phyloP scores from a whole-genome alignment of 2,329 filamentous ascomycete species.

The Aspergillus floridensis region DNA sequence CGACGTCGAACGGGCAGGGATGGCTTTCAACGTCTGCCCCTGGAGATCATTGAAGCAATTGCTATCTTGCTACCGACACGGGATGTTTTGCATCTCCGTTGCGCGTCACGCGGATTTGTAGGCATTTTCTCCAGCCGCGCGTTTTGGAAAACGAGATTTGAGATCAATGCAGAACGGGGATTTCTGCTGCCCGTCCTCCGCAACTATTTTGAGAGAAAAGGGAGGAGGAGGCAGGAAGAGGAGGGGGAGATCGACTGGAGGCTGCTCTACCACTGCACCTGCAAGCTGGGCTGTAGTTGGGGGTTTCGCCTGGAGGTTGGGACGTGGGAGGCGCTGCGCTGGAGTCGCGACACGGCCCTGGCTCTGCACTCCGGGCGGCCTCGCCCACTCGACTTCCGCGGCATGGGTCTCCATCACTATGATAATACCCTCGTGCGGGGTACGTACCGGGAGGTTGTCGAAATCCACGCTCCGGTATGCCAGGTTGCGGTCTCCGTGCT shows the following conservation, averaged over 20 bases:
- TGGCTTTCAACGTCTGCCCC: conserved; percentile 2
- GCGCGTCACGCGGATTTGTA: conserved; percentile 8
- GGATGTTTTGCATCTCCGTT: conserved; percentile 8
- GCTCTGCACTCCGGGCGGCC: background rate
- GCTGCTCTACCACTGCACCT: conserved; percentile 12
- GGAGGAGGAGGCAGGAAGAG: background rate
- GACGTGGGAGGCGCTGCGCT: conserved; percentile 9
- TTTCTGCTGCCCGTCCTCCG: conserved; percentile 5
- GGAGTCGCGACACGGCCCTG: conserved; percentile 8
- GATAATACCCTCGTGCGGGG: conserved; percentile 1
- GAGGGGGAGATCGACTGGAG: conserved; percentile 7
- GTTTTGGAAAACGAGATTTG: conserved; percentile 16
- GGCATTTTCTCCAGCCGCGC: conserved; percentile 4
- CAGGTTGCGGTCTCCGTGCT: conserved; percentile 3
- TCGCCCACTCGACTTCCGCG: conserved; percentile 8
- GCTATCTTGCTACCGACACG: conserved; percentile 1
- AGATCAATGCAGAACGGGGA: conserved; percentile 5
- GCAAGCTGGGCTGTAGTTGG: background rate
- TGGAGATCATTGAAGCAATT: conserved; percentile 9
- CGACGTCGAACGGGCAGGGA: background rate
- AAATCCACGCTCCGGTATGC: background rate
- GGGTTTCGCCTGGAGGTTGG: conserved; percentile 1
- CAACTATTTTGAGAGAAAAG: background rate
- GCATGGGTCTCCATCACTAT: conserved; percentile 13
- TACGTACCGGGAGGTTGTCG: background rate